Evolutionary conservation across 108 stramenopile species (phyloP).

Genomic region (Parietichytrium sp.): DNA sequence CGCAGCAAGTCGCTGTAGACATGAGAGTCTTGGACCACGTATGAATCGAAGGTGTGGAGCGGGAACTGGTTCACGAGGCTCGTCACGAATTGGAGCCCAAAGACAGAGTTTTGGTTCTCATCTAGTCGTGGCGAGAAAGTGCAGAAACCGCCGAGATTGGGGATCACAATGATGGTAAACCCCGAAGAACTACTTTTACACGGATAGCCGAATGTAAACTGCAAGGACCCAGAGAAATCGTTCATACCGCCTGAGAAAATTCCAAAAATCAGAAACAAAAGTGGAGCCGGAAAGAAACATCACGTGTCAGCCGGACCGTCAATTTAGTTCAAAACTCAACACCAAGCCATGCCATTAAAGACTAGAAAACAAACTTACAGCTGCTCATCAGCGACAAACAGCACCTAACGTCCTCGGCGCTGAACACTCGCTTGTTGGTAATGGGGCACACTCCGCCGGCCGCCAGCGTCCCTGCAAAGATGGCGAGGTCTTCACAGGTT

Average conservation of each 20-base stretch:
- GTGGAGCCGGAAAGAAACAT: too few species aligned
- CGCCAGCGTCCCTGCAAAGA: slow-evolving; percentile 37
- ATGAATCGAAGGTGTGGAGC: slow-evolving; percentile 22
- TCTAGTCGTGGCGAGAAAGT: slow-evolving; percentile 29
- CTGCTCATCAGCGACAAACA: slow-evolving; percentile 41
- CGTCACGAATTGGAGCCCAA: not conserved
- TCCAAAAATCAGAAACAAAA: too few species aligned
- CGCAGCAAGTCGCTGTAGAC: slow-evolving; percentile 27
- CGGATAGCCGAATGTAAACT: slow-evolving; percentile 2
- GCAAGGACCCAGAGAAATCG: not conserved
- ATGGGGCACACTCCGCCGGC: slow-evolving; percentile 38
- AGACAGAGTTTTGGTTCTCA: not conserved
- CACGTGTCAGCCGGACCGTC: too few species aligned
- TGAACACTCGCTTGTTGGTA: not conserved
- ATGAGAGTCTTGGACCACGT: slow-evolving; percentile 13
- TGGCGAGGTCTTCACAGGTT: slow-evolving; percentile 38
- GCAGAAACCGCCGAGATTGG: slow-evolving; percentile 29
- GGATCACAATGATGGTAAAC: slow-evolving; percentile 32
- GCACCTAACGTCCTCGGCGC: not conserved
- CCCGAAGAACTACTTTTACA: not conserved
- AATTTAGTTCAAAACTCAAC: too few species aligned
- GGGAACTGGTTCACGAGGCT: not conserved
- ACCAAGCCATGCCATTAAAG: too few species aligned
- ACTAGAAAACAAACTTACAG: too few species aligned
- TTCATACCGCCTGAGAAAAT: too few species aligned